Conservation (phyloP, 331 rosid species). For the Arachis monticola region DNA sequence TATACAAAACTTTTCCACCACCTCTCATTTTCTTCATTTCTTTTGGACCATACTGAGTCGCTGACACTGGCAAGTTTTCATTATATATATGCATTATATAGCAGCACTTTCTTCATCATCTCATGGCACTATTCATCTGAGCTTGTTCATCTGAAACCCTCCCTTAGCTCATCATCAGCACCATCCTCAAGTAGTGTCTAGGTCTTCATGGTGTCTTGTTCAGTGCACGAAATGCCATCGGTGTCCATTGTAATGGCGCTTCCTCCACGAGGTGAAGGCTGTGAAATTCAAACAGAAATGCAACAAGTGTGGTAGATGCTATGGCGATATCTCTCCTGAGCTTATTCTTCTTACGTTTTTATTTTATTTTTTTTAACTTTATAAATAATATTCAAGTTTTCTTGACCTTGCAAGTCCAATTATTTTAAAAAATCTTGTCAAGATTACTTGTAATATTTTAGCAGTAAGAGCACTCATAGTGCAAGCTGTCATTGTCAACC, state of each 20-base stretch:
- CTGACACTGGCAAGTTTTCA: conserved; percentile 8
- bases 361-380: conserved; percentile 12
- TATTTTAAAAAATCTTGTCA: accelerated
- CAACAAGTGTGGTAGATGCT: conserved; percentile 33
- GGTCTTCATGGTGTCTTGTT: conserved; percentile 40
- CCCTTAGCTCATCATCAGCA: conserved; percentile 21
- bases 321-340: conserved; percentile 97
- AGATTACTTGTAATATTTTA: not conserved
- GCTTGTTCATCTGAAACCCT: conserved; percentile 20
- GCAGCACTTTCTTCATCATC: conserved; percentile 15
- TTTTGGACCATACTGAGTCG: conserved; percentile 33
- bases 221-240: conserved; percentile 7
- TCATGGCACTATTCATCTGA: conserved; percentile 46
- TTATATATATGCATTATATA: conserved; percentile 34
- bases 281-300: not conserved
- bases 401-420: conserved; percentile 99
- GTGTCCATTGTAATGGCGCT: conserved; percentile 36
- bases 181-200: conserved; percentile 12
- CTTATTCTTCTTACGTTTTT: conserved; percentile 50
- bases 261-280: conserved; percentile 5
- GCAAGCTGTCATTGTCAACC: too few relatives aligned
- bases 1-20: not conserved
- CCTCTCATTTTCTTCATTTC: conserved; percentile 25
- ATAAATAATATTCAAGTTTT: conserved; percentile 62
- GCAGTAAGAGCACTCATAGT: too few relatives aligned